Percentiles rank a stretch among this genome's conserved stretches.
These are phyloP conservation scores for Quaeritorhiza haematococci DNA, from an alignment of 371 early-diverging fungal species.

Conservation along the genomic window DNA sequence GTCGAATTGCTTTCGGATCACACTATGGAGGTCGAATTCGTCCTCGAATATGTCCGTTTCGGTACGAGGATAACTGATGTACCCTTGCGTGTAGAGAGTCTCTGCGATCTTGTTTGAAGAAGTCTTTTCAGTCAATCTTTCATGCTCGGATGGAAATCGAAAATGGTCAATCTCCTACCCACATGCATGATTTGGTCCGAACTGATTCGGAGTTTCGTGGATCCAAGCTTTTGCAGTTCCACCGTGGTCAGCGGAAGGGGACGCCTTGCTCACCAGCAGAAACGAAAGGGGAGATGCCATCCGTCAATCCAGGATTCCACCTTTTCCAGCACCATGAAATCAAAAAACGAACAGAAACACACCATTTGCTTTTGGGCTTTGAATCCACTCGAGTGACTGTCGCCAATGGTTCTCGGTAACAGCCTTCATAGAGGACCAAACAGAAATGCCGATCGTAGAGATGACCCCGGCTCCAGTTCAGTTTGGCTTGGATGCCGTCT, in stretches of 20 bases:
- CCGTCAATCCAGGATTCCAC: neutral
- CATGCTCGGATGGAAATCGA: neutral
- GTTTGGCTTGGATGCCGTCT: constrained; percentile 45
- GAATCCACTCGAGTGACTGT: constrained; percentile 54
- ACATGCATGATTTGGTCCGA: constrained; percentile 84
- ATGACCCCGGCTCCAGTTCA: constrained; percentile 69
- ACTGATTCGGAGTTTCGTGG: constrained; percentile 65
- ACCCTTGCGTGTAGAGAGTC: constrained; percentile 77
- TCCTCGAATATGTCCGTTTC: constrained; percentile 94
- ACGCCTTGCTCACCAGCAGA: constrained; percentile 45
- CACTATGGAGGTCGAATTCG: constrained; percentile 65
- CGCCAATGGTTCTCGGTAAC: constrained; percentile 57
- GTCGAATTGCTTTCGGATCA: constrained; percentile 62
- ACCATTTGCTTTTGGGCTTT: constrained; percentile 77
- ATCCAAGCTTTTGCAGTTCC: constrained; percentile 87
- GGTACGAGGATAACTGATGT: constrained; percentile 98
- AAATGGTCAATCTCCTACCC: constrained; percentile 6
- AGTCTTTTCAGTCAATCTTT: neutral
- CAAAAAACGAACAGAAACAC: constrained; percentile 4
- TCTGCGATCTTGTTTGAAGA: constrained; percentile 65
- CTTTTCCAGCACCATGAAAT: neutral
- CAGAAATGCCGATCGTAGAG: constrained; percentile 75
- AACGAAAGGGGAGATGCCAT: neutral
- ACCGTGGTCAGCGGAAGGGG: constrained; percentile 94
- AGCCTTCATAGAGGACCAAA: constrained; percentile 67